A percentile compares a stretch with the other conserved stretches of the same genome.
Evolutionary conservation across 441 rosid species (phyloP).

Genomic region (Croton laevigatus): DNA sequence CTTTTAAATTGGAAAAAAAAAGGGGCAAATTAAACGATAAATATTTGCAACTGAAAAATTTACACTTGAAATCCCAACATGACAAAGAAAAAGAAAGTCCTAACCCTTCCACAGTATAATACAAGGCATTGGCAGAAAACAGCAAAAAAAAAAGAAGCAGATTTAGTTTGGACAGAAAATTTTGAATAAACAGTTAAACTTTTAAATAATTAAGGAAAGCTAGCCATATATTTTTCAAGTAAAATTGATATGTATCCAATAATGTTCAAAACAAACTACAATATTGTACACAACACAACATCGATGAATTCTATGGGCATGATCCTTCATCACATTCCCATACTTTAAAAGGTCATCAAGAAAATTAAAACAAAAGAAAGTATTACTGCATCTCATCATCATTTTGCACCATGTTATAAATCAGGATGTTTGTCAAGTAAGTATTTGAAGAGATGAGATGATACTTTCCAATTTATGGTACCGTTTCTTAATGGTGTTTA

Average conservation of each 20-base stretch:
- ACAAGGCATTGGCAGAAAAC: not conserved
- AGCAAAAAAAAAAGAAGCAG: not conserved
- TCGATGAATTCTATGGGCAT: not conserved
- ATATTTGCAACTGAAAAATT: not conserved
- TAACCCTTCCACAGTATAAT: not conserved
- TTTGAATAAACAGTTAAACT: not conserved
- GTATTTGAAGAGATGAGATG: not conserved
- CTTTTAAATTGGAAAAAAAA: not conserved
- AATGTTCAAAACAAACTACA: constrained; percentile 5
- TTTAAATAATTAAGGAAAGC: not conserved
- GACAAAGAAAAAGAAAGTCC: not conserved
- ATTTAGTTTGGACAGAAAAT: constrained; percentile 1
- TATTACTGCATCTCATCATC: not conserved
- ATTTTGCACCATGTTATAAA: not conserved
- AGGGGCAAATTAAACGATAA: not conserved
- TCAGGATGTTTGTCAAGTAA: not conserved
- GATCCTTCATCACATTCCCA: not conserved
- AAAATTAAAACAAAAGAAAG: not conserved
- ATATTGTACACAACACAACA: not conserved
- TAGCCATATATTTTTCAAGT: not conserved
- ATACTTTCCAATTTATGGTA: constrained; percentile 3
- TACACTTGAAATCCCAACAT: not conserved
- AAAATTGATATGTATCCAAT: not conserved
- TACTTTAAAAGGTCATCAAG: not conserved
- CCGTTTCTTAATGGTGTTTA: constrained; percentile 13